Evolutionary conservation across 768 basidiomycete species (phyloP), one percentile per base, ranked within the genome.

Genomic region (Tricholoma hemisulphureum): DNA sequence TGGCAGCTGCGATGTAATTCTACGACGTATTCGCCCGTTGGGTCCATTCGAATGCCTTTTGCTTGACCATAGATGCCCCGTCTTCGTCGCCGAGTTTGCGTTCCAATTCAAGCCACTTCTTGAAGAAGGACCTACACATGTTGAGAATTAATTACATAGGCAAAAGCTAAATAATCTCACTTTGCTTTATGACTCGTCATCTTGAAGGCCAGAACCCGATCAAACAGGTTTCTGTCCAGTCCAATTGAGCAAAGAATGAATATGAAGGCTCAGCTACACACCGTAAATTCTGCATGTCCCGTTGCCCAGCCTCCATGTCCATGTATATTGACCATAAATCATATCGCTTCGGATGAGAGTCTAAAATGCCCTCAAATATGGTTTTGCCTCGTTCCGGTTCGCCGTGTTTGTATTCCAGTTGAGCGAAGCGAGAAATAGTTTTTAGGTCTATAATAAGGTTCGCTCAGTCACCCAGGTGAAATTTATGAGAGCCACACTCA

Each of bases 301-400:
- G 75, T 71, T 89, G 87, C 29, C 82, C 81, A 4, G 87, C 88
- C 69, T 98, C 93, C 89, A 97, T 95, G 71, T 99, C 97, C 73
- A 98, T 88, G 73, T 99, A 99, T 51, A 98, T 78, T 37, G 88
- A 90, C 96, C 97, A 98, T 50, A 98, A 76, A 67, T 98, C 95
- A 82, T 95, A 89, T 55, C 93, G 84, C 73, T 95, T 98, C 3
- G 94, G 89, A 75, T 98, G 94, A 13, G 91, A 93, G 73, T 97
- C 95, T 43, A 98, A 77, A 61, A 99, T 92, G 43, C 96, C 97
- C 69, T 98, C 96, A 59, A 97, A 98, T 51, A 99, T 80, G 1
- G 96, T 99, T 69, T 90, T 91, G 26, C 95, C 97, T 48, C 97
- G 86, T 71, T 99, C 97, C 1, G 92, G 79, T 63, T 98, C 97